These are phyloP conservation scores for Cymbopogon flexuosus DNA, from an alignment of 202 grass and related monocot species.

Conservation along the genomic window DNA sequence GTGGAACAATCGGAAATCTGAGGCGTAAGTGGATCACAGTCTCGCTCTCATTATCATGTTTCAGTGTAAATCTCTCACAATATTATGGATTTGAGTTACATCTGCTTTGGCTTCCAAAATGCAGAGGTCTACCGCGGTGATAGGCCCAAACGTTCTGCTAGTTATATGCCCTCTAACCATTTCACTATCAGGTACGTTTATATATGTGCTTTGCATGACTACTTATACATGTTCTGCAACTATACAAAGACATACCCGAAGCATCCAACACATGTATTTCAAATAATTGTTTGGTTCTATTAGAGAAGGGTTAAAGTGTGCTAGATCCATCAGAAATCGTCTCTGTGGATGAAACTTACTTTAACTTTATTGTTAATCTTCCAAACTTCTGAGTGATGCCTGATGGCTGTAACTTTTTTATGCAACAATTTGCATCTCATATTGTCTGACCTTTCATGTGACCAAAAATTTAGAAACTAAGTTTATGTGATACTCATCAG, in stretches of 20 bases:
- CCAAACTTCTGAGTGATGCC: too few species aligned
- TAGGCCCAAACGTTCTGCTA: constrained; percentile 8
- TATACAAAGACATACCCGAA: not conserved
- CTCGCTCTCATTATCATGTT: not conserved
- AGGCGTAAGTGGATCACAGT: constrained; percentile 12
- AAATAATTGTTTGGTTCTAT: constrained; percentile 7
- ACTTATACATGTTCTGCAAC: not conserved
- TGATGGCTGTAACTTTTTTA: not conserved
- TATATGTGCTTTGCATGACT: not conserved
- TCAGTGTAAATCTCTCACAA: not conserved
- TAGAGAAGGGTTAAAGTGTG: too few species aligned
- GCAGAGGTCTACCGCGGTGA: constrained; percentile 24
- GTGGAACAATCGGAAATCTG: constrained; percentile 17
- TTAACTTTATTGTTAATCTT: too few species aligned
- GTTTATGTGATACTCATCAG: not conserved
- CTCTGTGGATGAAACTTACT: too few species aligned
- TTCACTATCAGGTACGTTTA: constrained; percentile 37
- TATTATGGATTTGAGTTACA: not conserved
- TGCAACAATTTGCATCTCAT: constrained; percentile 3
- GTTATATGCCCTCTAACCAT: constrained; percentile 6
- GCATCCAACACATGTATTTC: not conserved
- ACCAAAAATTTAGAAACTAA: not conserved
- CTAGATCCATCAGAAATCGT: too few species aligned
- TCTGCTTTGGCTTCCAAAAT: constrained; percentile 15
- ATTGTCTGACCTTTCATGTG: constrained; percentile 17